Base-by-base conservation (phyloP, 1,284 basidiomycete species). In the Cutaneotrichosporon spelunceum region DNA sequence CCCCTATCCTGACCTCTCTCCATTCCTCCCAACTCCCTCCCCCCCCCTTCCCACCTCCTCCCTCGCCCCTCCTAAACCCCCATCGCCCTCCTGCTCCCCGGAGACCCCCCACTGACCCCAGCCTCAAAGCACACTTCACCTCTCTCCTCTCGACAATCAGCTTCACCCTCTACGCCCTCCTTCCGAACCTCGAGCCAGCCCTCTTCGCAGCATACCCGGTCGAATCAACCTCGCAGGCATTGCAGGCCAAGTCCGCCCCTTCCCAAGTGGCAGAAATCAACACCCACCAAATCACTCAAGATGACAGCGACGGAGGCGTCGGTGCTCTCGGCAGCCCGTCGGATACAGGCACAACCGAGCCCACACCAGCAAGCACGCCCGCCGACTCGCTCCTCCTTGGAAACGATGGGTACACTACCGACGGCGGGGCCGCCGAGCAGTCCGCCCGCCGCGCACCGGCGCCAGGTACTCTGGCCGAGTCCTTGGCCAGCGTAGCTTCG, bases 111-210 rank as follows among this genome's bases (percentile, higher is more conserved):
- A 33, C 42, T 53, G 19, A 57, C 42, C 1, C 9, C 65, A 79
- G 78, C 33, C 65, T 79, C 55, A 77, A 75, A 63, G 69, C 72
- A 11, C 76, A 78, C 66, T 79, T 78, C 60, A 74, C 73, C 4
- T 72, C 75, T 10, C 66, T 78, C 5, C 63, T 76, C 54, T 77
- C 75, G 14, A 78, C 74, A 6, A 74, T 78, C 27, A 75, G 74
- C 21, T 77, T 76, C 65, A 79, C 78, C 3, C 70, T 79, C 45
- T 79, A 79, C 53, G 77, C 77, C 13, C 71, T 79, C 11, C 64
- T 79, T 2, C 78, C 78, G 13, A 79, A 76, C 0, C 67, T 79
- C 26, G 70, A 72, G 29, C 72, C 73, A 1, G 74, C 77, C 53
- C 64, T 79, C 5, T 66, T 72, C 42, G 67, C 66, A 1, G 69